Base-by-base conservation (phyloP, 495 filamentous ascomycete genomes). In the Penicillium odoratum region DNA sequence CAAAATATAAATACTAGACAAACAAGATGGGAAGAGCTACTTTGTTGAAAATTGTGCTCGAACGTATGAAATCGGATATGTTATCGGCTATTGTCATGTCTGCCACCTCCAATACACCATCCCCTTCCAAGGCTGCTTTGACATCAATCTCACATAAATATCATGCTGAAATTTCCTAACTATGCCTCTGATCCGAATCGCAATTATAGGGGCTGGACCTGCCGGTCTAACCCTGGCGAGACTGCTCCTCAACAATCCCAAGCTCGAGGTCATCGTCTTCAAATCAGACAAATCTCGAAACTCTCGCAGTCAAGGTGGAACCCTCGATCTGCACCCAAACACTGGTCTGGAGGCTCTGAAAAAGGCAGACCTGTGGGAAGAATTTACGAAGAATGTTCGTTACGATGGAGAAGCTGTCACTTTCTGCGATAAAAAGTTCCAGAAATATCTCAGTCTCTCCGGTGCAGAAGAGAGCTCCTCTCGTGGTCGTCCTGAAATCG, bases 201-300 rank as follows among this genome's bases (percentile, higher is more conserved):
- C 71, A 1, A 72, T 82, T 45, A 63, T 81, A 30, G 78, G 79
- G 7, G 75, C 72, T 16, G 81, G 81, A 1, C 79, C 79, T 4
- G 74, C 80, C 6, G 80, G 81, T 25, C 63, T 81, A 31, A 79
- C 76, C 7, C 78, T 88, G 10, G 83, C 83, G 8, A 72, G 76
- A 36, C 71, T 87, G 47, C 76, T 87, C 21, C 69, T 78, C 55
- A 60, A 64, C 45, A 66, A 76, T 48, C 63, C 55, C 25, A 57
- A 56, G 6, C 42, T 66, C 21, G 47, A 72, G 21, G 66, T 72
- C 57, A 76, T 69, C 44, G 50, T 85, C 30, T 85, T 76, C 65
- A 82, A 85, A 56, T 68, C 72, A 31, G 81, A 81, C 4, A 62
- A 63, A 29, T 77, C 76, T 16, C 47, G 42, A 18, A 29, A 64